Conservation (phyloP, 2,329 filamentous ascomycete genomes). For the Sclerotinia sclerotiorum region DNA sequence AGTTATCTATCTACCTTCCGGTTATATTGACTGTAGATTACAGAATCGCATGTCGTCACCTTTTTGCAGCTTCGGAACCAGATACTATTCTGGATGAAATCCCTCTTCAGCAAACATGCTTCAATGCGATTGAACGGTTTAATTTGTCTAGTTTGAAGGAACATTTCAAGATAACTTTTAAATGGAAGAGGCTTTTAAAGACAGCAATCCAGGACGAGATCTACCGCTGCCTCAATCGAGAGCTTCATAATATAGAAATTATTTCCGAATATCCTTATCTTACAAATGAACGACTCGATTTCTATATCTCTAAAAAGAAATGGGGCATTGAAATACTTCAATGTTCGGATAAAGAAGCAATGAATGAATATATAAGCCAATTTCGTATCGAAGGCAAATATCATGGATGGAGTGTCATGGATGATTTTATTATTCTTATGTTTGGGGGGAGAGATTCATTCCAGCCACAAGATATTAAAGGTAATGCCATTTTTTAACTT, state of each 20-base stretch:
- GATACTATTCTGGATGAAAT: neutral
- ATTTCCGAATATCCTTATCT: constrained; percentile 3
- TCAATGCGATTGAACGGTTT: constrained; percentile 1
- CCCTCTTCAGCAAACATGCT: neutral
- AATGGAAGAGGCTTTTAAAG: neutral
- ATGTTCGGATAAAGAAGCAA: neutral
- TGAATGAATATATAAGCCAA: neutral
- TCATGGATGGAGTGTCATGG: neutral
- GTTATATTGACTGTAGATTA: too few species aligned
- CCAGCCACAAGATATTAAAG: neutral
- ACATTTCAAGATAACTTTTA: too few species aligned
- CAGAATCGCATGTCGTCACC: neutral
- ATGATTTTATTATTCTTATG: constrained; percentile 11
- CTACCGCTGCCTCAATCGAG: neutral
- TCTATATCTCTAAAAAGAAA: constrained; percentile 3
- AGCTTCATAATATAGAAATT: neutral
- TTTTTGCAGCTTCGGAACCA: neutral
- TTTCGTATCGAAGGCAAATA: neutral
- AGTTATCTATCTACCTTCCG: neutral
- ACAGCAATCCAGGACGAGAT: constrained; percentile 2
- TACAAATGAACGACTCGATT: neutral
- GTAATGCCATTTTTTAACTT: neutral
- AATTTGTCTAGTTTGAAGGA: neutral
- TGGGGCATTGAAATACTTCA: constrained; percentile 2
- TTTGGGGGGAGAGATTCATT: neutral